Evolutionary conservation across 2,329 filamentous ascomycete genomes (phyloP).

Genomic region (Pseudogymnoascus sp.): DNA sequence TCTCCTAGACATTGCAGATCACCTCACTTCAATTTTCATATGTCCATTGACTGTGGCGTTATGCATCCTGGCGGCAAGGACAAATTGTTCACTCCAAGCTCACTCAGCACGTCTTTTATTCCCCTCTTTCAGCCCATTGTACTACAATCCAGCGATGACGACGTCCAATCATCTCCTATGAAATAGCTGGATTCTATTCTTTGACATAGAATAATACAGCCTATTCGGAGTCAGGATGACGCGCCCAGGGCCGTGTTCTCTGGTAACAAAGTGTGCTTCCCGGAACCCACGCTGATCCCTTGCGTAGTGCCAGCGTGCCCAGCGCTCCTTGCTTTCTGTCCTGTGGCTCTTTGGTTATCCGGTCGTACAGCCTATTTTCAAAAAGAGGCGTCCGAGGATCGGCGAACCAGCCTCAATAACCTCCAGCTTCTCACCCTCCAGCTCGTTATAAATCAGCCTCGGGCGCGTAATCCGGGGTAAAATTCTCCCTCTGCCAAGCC

Average conservation of each 20-base stretch:
- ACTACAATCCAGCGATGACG: neutral
- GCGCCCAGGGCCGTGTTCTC: neutral
- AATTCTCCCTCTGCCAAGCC: neutral
- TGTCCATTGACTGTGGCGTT: neutral
- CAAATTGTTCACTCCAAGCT: neutral
- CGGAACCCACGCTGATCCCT: neutral
- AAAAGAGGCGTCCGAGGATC: neutral
- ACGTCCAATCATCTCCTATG: neutral
- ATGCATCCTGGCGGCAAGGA: neutral
- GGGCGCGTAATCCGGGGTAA: neutral
- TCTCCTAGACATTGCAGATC: neutral
- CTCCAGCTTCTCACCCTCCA: neutral
- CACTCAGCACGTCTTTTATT: neutral
- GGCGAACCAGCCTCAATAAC: neutral
- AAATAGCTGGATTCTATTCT: neutral
- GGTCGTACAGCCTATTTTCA: neutral
- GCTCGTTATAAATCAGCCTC: neutral
- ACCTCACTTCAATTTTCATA: neutral
- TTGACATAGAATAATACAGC: neutral
- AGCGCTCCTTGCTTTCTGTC: neutral
- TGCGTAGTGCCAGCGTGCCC: neutral
- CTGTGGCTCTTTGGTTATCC: neutral
- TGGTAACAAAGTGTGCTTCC: neutral
- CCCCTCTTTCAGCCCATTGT: neutral
- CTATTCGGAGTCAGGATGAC: neutral